These are phyloP conservation scores for Botryosphaeria dothidea DNA, from an alignment of 2,329 filamentous ascomycete species.

Conservation along the genomic window DNA sequence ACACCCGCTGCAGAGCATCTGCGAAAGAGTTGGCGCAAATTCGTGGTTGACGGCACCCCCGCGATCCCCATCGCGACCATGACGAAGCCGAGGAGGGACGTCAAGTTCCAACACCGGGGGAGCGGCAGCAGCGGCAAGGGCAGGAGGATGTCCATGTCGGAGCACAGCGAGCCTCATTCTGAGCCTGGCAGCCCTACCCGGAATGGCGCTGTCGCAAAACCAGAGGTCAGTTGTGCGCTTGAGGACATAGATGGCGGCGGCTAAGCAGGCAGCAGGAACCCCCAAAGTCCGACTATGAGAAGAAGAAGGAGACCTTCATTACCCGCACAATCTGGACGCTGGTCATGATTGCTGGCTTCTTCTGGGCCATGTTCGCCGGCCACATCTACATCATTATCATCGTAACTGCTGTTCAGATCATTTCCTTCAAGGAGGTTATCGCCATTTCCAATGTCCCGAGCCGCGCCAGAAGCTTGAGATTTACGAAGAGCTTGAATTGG, in stretches of 20 bases:
- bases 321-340: constrained; percentile 97
- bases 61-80: constrained; percentile 11
- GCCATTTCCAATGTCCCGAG: constrained; percentile 95
- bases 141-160: constrained; percentile 69
- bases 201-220: constrained; percentile 37
- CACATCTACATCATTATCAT: constrained; percentile 96
- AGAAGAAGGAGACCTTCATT: constrained; percentile 98
- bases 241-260: not conserved
- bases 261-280: constrained; percentile 31
- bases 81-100: constrained; percentile 52
- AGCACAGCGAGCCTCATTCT: constrained; percentile 63
- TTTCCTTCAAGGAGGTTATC: constrained; percentile 99
- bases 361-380: constrained; percentile 87
- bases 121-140: constrained; percentile 53
- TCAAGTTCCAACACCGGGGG: constrained; percentile 54
- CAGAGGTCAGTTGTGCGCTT: constrained; percentile 22
- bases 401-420: constrained; percentile 89
- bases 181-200: constrained; percentile 53
- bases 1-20: not conserved
- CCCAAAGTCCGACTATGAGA: constrained; percentile 77
- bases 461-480: constrained; percentile 83
- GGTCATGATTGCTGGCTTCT: constrained; percentile 94
- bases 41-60: not conserved
- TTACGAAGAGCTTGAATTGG: constrained; percentile 97
- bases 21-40: not conserved